phyloP scores from a whole-genome alignment of 768 basidiomycete genomes.

The Tylopilus subfusipes region DNA sequence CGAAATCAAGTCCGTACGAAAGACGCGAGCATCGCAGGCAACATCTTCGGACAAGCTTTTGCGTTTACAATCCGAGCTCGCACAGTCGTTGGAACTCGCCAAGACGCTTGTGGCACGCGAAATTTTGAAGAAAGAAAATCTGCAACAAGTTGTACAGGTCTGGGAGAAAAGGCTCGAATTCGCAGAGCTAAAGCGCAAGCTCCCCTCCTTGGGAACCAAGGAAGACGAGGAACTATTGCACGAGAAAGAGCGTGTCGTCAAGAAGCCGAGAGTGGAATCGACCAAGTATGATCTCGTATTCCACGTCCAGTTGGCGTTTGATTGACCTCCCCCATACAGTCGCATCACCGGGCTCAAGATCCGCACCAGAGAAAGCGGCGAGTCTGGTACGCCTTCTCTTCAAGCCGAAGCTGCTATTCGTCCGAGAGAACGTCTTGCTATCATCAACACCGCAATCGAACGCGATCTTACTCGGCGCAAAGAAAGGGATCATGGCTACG shows the following conservation, averaged over 20 bases:
- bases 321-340: conserved; percentile 23
- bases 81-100: conserved; percentile 70
- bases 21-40: conserved; percentile 88
- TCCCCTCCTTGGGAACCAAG: conserved; percentile 55
- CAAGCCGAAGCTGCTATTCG: conserved; percentile 49
- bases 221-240: conserved; percentile 69
- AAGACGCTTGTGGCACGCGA: conserved; percentile 69
- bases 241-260: conserved; percentile 66
- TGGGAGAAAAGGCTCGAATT: conserved; percentile 79
- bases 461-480: conserved; percentile 61
- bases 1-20: conserved; percentile 90
- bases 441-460: conserved; percentile 54
- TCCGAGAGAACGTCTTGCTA: conserved; percentile 62
- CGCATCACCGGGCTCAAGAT: conserved; percentile 53
- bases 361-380: conserved; percentile 44
- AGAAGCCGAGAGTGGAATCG: conserved; percentile 47
- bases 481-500: conserved; percentile 78
- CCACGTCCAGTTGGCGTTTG: not conserved
- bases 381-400: conserved; percentile 36
- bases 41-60: conserved; percentile 86
- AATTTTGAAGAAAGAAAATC: conserved; percentile 64
- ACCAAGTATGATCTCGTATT: conserved; percentile 7
- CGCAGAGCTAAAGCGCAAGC: conserved; percentile 76
- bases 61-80: conserved; percentile 75
- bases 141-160: conserved; percentile 54